Conservation (phyloP, 257 asterid species). For the Penstemon barbatus region DNA sequence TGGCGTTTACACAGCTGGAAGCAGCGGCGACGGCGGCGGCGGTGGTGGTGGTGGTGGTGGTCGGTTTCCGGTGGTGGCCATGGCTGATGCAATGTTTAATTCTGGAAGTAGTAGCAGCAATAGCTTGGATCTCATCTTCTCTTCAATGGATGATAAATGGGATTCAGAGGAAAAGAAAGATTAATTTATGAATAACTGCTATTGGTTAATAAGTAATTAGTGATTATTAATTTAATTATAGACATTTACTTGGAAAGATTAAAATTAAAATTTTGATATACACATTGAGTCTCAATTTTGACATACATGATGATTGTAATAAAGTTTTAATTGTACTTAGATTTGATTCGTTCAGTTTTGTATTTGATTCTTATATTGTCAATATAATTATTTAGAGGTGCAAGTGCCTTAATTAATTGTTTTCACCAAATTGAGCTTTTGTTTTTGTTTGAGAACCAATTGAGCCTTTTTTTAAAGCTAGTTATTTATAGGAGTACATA, state of each 20-base stretch:
- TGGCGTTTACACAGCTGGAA: neutral
- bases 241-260: neutral
- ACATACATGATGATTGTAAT: no score
- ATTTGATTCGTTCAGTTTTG: no score
- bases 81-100: conserved; percentile 89
- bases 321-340: no score
- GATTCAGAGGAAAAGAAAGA: conserved; percentile 58
- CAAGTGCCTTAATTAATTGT: no score
- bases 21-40: conserved; percentile 27
- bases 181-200: conserved; percentile 1
- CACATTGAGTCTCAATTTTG: no score
- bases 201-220: neutral
- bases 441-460: no score
- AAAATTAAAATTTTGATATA: no score
- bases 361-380: no score
- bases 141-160: conserved; percentile 67
- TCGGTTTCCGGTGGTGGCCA: conserved; percentile 60
- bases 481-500: no score
- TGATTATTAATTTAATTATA: neutral
- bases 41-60: conserved; percentile 38
- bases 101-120: conserved; percentile 71
- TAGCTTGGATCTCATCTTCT: conserved; percentile 76
- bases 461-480: no score
- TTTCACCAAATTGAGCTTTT: no score
- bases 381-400: no score